These are phyloP conservation scores for Peronosclerospora sorghi DNA, from an alignment of 352 stramenopile genomes.

Conservation along the genomic window DNA sequence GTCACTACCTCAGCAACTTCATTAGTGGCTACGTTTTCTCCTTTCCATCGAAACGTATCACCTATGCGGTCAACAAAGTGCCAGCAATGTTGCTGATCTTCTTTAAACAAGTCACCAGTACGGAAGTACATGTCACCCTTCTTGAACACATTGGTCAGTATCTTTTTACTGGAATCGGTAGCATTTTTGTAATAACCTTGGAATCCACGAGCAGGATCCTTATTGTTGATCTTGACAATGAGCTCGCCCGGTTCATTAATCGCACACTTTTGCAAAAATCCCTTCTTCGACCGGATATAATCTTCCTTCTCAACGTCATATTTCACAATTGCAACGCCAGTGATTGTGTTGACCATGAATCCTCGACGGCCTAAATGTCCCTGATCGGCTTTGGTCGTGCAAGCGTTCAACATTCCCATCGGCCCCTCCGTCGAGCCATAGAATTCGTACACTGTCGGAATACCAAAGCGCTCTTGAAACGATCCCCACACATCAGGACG, in stretches of 20 bases:
- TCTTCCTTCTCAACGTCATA: conserved; percentile 73
- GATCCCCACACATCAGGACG: conserved; percentile 80
- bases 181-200: conserved; percentile 83
- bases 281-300: conserved; percentile 41
- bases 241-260: conserved; percentile 65
- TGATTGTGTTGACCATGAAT: conserved; percentile 36
- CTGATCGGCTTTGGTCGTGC: conserved; percentile 38
- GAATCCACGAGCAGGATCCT: conserved; percentile 58
- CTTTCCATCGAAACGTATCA: conserved; percentile 91
- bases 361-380: conserved; percentile 59
- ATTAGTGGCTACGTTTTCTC: conserved; percentile 87
- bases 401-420: conserved; percentile 71
- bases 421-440: conserved; percentile 88
- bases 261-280: conserved; percentile 38
- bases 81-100: conserved; percentile 62
- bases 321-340: conserved; percentile 54
- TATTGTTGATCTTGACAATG: conserved; percentile 41
- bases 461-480: conserved; percentile 82
- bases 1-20: conserved; percentile 79
- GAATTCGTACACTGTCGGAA: conserved; percentile 85
- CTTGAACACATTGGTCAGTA: conserved; percentile 70
- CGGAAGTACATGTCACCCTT: conserved; percentile 85
- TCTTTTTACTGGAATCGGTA: conserved; percentile 75
- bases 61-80: conserved; percentile 88
- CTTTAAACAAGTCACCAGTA: conserved; percentile 84